These are phyloP conservation scores for Hyaloperonospora brassicae DNA, from an alignment of 352 stramenopile species.

Conservation along the genomic window DNA sequence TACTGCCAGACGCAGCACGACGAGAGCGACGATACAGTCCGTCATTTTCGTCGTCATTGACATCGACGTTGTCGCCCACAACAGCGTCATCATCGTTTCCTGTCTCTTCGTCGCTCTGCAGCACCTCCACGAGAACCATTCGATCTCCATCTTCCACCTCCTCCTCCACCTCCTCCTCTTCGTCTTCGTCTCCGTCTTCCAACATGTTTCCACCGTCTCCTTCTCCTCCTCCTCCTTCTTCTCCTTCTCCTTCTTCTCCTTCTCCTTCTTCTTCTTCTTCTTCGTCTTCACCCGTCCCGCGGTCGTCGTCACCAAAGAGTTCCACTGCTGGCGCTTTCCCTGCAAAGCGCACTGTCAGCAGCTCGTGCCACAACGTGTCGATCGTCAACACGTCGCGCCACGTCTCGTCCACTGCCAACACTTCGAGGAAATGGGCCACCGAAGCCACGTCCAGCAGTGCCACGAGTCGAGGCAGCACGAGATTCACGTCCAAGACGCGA, in stretches of 20 bases:
- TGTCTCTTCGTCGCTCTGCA: constrained; percentile 18
- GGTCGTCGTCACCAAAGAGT: constrained; percentile 19
- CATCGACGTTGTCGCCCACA: constrained; percentile 18
- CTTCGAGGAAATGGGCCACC: constrained; percentile 24
- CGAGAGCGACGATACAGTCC: neutral
- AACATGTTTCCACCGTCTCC: neutral
- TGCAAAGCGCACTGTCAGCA: constrained; percentile 20
- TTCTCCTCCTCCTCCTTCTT: constrained; percentile 4
- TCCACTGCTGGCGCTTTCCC: constrained; percentile 17
- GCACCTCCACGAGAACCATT: neutral
- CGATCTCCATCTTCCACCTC: constrained; percentile 2
- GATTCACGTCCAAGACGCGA: constrained; percentile 30
- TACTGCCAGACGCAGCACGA: neutral
- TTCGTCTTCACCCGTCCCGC: constrained; percentile 10
- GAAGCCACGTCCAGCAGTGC: constrained; percentile 23
- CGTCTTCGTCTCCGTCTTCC: constrained; percentile 13
- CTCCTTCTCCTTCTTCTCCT: constrained; percentile 3
- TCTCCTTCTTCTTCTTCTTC: constrained; percentile 15
- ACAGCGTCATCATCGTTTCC: constrained; percentile 15
- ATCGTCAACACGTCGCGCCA: constrained; percentile 21
- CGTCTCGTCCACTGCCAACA: constrained; percentile 19
- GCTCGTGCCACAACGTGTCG: constrained; percentile 20
- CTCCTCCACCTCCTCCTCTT: constrained; percentile 13
- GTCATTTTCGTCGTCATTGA: constrained; percentile 7
- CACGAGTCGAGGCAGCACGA: constrained; percentile 23